Base-by-base conservation (phyloP, 805 yeast species). In the Zygosaccharomyces kombuchaensis region DNA sequence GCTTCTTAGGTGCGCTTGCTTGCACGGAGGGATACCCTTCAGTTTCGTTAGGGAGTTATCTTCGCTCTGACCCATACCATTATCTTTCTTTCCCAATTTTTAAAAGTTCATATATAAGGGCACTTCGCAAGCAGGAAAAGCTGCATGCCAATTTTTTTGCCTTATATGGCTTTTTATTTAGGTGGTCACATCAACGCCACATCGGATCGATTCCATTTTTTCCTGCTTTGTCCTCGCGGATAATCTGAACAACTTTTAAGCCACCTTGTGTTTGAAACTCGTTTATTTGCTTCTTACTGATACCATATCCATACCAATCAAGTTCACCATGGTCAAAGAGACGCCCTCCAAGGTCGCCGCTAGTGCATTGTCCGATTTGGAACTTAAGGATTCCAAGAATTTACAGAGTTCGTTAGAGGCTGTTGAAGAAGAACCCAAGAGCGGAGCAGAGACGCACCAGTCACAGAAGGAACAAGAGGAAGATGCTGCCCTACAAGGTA, bases 341-440 rank as follows among this genome's bases (percentile, higher is more conserved):
- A 85, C 96, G 14, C 87, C 87, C 49, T 79, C 85, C 31, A 82
- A 82, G 65, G 74, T 66, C 48, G 73, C 86, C 46, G 85, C 87
- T 37, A 66, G 65, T 48, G 82, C 79, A 23, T 67, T 81, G 36
- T 70, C 77, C 23, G 69, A 68, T 59, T 71, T 82, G 44, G 81
- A 78, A 54, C 63, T 81, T 41, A 62, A 66, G 39, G 70, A 68
- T 43, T 58, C 74, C 52, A 63, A 65, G 51, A 74, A 75, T 51
- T 56, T 75, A 42, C 68, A 71, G 48, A 62, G 68, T 17, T 66
- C 71, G 43, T 56, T 76, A 54, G 74, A 72, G 45, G 72, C 74
- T 36, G 72, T 71, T 22, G 54, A 58, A 41, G 68, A 67, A 53
- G 71, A 66, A 50, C 56, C 47, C 23, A 36, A 46, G 35, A 65